Evolutionary conservation across 495 filamentous ascomycete genomes (phyloP).

Genomic region (Symbiotaphrina buchneri): DNA sequence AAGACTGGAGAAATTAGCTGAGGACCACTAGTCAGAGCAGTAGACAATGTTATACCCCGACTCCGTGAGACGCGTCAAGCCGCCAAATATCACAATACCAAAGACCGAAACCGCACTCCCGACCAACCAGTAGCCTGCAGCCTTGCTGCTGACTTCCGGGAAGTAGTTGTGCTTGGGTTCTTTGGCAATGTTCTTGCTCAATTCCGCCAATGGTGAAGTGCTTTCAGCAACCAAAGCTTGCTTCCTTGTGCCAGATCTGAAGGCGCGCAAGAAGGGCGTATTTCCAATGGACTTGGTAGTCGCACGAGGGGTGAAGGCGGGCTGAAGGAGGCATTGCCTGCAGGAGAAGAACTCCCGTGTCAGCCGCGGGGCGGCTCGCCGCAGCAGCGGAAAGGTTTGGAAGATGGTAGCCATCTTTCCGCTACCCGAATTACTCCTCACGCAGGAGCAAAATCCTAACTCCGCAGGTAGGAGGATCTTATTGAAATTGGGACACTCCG

Average conservation of each 20-base stretch:
- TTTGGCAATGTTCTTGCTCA: conserved; percentile 5
- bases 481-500: too few species aligned
- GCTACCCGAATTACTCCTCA: conserved; percentile 1
- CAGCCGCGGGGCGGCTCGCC: conserved; percentile 26
- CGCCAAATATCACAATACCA: conserved; percentile 89
- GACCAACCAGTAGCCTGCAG: conserved; percentile 79
- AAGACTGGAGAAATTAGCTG: conserved; percentile 26
- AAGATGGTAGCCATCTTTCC: conserved; percentile 15
- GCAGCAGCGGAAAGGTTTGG: conserved; percentile 21
- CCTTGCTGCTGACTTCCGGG: conserved; percentile 46
- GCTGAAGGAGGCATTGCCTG: conserved; percentile 30
- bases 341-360: conserved; percentile 34
- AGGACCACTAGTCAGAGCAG: neutral
- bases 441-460: neutral
- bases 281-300: neutral
- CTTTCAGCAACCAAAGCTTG: neutral
- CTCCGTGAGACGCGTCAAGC: conserved; percentile 81
- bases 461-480: neutral
- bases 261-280: conserved; percentile 6
- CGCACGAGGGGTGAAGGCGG: conserved; percentile 7
- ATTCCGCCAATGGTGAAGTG: neutral
- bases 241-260: conserved; percentile 5
- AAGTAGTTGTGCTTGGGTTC: conserved; percentile 21
- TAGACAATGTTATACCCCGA: conserved; percentile 75
- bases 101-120: conserved; percentile 84